Evolutionary conservation across 495 filamentous ascomycete species (phyloP), one percentile per base, ranked within the genome.

Genomic region (Penicillium psychrofluorescens): DNA sequence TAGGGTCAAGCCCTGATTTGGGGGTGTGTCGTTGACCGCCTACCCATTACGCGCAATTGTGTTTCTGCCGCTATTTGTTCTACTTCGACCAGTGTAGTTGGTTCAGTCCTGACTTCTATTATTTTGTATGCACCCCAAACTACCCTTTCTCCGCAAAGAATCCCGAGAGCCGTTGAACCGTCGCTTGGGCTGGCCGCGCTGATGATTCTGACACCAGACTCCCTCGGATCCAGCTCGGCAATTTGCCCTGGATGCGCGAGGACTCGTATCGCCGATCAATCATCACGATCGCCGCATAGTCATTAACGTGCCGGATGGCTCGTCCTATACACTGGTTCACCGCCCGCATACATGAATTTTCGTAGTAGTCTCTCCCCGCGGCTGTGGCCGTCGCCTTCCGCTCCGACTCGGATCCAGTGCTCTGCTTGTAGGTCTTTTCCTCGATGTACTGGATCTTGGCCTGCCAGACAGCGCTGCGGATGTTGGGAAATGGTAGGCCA

Each of bases 281-380:
- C 52, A 98, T 74, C 32, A 95, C 63, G 39, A 98, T 96, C 12
- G 84, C 81, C 1, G 94, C 94, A 64, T 94, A 96, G 53, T 98
- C 92, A 32, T 76, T 76, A 11, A 75, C 77, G 63, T 98, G 92
- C 31, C 92, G 71, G 49, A 98, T 95, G 1, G 90, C 92, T 46
- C 92, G 74, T 4, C 92, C 92, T 50, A 98, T 88, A 54, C 86
- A 89, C 70, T 98, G 92, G 61, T 98, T 98, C 34, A 98, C 94
- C 11, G 91, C 88, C 35, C 92, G 75, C 88, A 98, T 95, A 64
- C 88, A 95, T 2, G 87, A 80, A 56, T 97, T 97, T 62, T 95
- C 90, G 58, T 95, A 95, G 59, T 91, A 95, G 32, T 91, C 87
- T 30, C 83, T 69, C 2, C 80, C 80, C 1, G 81, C 85, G 40